Evolutionary conservation across 139 green algal genomes (phyloP).

Genomic region (Chlorella sp.): DNA sequence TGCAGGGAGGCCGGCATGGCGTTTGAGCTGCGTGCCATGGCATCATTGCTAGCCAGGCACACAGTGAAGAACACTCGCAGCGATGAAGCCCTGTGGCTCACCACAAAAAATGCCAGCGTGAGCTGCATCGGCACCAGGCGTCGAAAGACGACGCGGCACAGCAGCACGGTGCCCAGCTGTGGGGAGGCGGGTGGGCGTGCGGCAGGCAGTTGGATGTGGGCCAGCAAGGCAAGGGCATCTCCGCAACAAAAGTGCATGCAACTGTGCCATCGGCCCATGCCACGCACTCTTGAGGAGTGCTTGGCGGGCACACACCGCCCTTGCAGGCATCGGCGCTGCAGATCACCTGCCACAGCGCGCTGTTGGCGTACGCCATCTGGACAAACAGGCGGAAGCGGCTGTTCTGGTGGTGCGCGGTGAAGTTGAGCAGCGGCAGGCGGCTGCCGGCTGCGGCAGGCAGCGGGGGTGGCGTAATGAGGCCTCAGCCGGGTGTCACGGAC

Average conservation of each 20-base stretch:
- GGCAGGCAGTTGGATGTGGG: too few relatives aligned
- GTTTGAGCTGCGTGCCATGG: too few relatives aligned
- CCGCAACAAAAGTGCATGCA: too few relatives aligned
- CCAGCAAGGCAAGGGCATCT: too few relatives aligned
- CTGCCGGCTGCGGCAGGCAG: not conserved
- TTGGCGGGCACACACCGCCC: too few relatives aligned
- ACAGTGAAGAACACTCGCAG: too few relatives aligned
- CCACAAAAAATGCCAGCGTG: not conserved
- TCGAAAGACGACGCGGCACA: not conserved
- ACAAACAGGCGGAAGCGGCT: not conserved
- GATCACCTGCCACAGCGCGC: not conserved
- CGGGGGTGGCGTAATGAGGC: too few relatives aligned
- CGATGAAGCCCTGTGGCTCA: too few relatives aligned
- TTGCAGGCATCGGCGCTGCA: not conserved
- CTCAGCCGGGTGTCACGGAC: too few relatives aligned
- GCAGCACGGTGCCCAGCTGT: not conserved
- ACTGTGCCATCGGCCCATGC: too few relatives aligned
- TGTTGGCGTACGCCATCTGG: not conserved
- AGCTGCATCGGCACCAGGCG: not conserved
- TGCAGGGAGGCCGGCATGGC: not conserved
- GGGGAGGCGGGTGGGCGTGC: not conserved
- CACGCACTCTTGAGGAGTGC: too few relatives aligned
- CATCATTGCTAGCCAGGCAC: too few relatives aligned
- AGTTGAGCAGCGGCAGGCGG: not conserved
- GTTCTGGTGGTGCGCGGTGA: not conserved